Evolutionary conservation across 345 rosid species (phyloP), one percentile per base, ranked within the genome.

Genomic region (Odontarrhena argentea): DNA sequence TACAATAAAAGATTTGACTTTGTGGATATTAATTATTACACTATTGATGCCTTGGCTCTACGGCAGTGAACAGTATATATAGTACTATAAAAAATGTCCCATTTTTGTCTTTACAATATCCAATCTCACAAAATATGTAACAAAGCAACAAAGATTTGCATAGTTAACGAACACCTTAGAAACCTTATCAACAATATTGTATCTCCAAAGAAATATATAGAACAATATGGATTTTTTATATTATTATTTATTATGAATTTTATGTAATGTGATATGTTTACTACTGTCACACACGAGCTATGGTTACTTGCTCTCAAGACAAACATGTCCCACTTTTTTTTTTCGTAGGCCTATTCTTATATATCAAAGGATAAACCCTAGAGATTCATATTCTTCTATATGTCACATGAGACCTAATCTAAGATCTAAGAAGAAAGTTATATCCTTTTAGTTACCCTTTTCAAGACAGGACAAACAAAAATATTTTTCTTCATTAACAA

Each of bases 51-150:
- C 71, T 65, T 65, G 62, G 26, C 28, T 44, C 18, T 43, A 52
- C 37, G 71, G 56, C 76, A 36, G 11, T 73, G 36, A 58, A 65
- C 18, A 73, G 71, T 65, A 62, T 35, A 2, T 44, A 6, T 65
- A 18, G 80, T 74, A 65, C 78, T 60, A 68, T 76, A 55, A 73
- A 71, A 67, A 71, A 67, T 77, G 81, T 71, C 67, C 41, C 65
- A 41, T 2, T 2, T 44, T n/a, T 60, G 77, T 59, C 68, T 32
- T 40, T 9, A 63, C 30, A 64, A 54, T 50, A 55, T 41, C 55
- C 7, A 9, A 6, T 12, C 58, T 70, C 55, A 9, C 48, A 61
- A 44, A 30, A 7, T 24, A 11, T 34, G 44, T 60, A 57, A 22
- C 54, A 56, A 60, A 59, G 30, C 26, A 63, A 55, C 38, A 53